These are phyloP conservation scores for Blastobotrys terrestris DNA, from an alignment of 805 yeast species.

Conservation along the genomic window DNA sequence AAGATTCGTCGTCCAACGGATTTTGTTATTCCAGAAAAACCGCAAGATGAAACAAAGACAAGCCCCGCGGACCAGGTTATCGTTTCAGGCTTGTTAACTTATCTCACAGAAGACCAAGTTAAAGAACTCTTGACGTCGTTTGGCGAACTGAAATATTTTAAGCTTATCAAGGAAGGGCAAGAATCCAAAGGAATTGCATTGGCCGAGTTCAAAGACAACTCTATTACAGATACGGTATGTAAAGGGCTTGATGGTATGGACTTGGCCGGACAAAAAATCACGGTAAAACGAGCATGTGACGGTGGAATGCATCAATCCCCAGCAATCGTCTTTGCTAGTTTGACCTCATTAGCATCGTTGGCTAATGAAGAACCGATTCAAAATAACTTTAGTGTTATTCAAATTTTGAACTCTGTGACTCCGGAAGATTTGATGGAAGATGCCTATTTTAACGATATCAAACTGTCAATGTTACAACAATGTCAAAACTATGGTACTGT, in stretches of 20 bases:
- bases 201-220: constrained; percentile 37
- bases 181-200: constrained; percentile 56
- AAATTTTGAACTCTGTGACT: constrained; percentile 59
- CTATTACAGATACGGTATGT: constrained; percentile 26
- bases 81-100: constrained; percentile 40
- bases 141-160: constrained; percentile 37
- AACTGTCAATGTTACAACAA: constrained; percentile 46
- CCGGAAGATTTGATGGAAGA: constrained; percentile 57
- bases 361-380: constrained; percentile 15
- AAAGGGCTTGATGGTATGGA: constrained; percentile 32
- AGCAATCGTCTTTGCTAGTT: constrained; percentile 23
- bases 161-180: constrained; percentile 41
- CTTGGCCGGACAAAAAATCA: constrained; percentile 34
- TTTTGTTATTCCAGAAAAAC: constrained; percentile 35
- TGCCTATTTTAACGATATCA: constrained; percentile 41
- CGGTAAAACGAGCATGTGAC: constrained; percentile 35
- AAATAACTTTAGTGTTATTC: constrained; percentile 41
- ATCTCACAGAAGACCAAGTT: constrained; percentile 39
- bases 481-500: constrained; percentile 49
- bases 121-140: constrained; percentile 37
- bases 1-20: constrained; percentile 41
- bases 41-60: constrained; percentile 12
- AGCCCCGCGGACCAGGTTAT: constrained; percentile 37
- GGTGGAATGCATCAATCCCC: constrained; percentile 20
- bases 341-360: constrained; percentile 26